Evolutionary conservation across 352 stramenopile genomes (phyloP).

Genomic region (Phytophthora europaea): DNA sequence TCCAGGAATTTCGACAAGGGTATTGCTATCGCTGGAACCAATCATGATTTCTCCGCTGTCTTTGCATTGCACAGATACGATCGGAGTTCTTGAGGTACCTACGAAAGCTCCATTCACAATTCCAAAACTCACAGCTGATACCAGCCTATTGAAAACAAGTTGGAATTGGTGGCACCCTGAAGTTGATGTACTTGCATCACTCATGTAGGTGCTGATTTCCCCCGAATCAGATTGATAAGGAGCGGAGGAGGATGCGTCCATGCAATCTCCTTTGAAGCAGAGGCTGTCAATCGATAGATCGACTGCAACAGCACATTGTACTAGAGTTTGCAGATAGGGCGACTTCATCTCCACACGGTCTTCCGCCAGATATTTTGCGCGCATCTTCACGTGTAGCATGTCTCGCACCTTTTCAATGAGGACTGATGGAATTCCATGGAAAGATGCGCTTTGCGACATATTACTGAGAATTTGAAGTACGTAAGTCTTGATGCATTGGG

Average conservation of each 20-base stretch:
- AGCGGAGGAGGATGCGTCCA: not conserved
- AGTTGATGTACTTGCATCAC: constrained; percentile 16
- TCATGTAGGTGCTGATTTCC: constrained; percentile 23
- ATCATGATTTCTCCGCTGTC: constrained; percentile 29
- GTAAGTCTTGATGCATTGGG: constrained; percentile 52
- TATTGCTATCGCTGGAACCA: constrained; percentile 1
- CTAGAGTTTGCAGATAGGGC: constrained; percentile 64
- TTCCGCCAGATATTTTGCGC: constrained; percentile 58
- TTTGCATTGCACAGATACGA: constrained; percentile 38
- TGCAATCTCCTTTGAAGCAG: constrained; percentile 17
- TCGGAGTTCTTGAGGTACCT: not conserved
- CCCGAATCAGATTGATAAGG: constrained; percentile 12
- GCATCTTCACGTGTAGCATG: constrained; percentile 60
- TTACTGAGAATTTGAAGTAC: constrained; percentile 55
- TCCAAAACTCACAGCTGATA: constrained; percentile 34
- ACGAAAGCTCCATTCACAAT: constrained; percentile 28
- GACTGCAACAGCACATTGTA: constrained; percentile 67
- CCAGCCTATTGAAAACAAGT: constrained; percentile 32
- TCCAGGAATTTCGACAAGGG: constrained; percentile 24
- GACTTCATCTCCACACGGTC: constrained; percentile 67
- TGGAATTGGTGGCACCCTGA: constrained; percentile 34
- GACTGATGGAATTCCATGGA: constrained; percentile 48
- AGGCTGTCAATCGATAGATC: constrained; percentile 67
- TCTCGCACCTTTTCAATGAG: constrained; percentile 54
- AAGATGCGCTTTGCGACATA: constrained; percentile 46